Conservation (phyloP, 2,329 filamentous ascomycete species). For the Aspergillus terreus region DNA sequence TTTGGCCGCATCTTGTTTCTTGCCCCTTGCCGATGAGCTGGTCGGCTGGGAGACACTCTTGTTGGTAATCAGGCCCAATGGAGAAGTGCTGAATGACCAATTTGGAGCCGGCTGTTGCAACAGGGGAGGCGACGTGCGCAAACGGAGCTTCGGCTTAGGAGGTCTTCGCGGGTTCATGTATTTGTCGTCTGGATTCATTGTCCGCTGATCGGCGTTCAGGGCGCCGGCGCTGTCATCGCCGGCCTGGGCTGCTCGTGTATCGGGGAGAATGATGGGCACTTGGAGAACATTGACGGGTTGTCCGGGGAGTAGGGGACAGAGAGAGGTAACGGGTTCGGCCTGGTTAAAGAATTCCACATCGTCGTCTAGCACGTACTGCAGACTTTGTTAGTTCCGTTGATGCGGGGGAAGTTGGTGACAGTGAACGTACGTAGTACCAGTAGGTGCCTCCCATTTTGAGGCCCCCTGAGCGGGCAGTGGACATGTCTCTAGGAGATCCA, state of each 20-base stretch:
- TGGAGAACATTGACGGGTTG: conserved; percentile 82
- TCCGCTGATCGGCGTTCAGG: conserved; percentile 59
- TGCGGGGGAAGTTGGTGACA: conserved; percentile 5
- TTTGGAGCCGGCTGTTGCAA: conserved; percentile 21
- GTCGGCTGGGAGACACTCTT: conserved; percentile 34
- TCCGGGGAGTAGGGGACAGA: conserved; percentile 82
- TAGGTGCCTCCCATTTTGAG: conserved; percentile 91
- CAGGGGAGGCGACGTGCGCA: conserved; percentile 43
- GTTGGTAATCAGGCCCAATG: conserved; percentile 22
- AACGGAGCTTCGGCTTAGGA: conserved; percentile 44
- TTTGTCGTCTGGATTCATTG: conserved; percentile 74
- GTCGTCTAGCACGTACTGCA: conserved; percentile 77
- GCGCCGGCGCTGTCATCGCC: conserved; percentile 66
- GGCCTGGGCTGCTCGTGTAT: conserved; percentile 43
- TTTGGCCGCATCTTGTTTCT: conserved; percentile 13
- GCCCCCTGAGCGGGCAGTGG: conserved; percentile 65
- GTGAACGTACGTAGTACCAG: conserved; percentile 83
- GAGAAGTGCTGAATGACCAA: conserved; percentile 26
- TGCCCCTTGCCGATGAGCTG: conserved; percentile 18
- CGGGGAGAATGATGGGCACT: conserved; percentile 66
- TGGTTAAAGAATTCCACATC: conserved; percentile 73
- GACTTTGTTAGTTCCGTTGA: conserved; percentile 15
- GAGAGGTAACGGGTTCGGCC: conserved; percentile 67
- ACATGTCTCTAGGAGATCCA: conserved; percentile 55
- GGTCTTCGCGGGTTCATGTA: conserved; percentile 66